Evolutionary conservation across 1,284 basidiomycete genomes (phyloP).

Genomic region (Tilletia setariae): DNA sequence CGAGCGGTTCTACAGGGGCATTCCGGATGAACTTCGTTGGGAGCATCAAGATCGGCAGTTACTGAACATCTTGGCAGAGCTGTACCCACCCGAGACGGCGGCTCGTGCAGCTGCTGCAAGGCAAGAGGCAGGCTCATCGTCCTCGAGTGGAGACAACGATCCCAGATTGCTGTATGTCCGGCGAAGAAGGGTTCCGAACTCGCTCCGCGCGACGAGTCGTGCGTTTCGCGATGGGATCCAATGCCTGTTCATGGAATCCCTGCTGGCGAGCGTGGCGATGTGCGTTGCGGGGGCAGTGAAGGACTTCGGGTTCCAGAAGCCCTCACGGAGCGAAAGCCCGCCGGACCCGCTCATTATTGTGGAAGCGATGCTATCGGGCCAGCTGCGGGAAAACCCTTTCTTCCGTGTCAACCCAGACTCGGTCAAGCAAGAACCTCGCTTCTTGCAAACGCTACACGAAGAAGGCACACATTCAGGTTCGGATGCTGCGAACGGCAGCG

Average conservation of each 20-base stretch:
- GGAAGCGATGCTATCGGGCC: slow-evolving; percentile 10
- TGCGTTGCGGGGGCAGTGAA: not conserved
- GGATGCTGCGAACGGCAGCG: not conserved
- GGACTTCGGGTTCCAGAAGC: not conserved
- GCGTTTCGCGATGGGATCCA: slow-evolving; percentile 10
- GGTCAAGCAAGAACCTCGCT: not conserved
- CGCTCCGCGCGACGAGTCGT: not conserved
- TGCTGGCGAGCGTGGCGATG: not conserved
- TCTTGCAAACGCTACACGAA: not conserved
- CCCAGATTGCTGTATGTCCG: not conserved
- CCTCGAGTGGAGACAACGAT: not conserved
- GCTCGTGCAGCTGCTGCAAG: not conserved
- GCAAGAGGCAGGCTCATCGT: not conserved
- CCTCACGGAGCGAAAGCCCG: not conserved
- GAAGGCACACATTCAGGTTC: no score
- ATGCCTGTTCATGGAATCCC: not conserved
- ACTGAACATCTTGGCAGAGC: not conserved
- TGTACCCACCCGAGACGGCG: not conserved
- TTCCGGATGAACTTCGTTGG: not conserved
- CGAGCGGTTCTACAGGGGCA: not conserved
- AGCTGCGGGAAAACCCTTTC: slow-evolving; percentile 7
- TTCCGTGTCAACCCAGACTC: not conserved
- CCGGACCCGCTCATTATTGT: not conserved
- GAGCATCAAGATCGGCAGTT: not conserved
- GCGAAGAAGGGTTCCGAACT: slow-evolving; percentile 6